Evolutionary conservation across 306 rosid species (phyloP).

Genomic region (Datisca glomerata): DNA sequence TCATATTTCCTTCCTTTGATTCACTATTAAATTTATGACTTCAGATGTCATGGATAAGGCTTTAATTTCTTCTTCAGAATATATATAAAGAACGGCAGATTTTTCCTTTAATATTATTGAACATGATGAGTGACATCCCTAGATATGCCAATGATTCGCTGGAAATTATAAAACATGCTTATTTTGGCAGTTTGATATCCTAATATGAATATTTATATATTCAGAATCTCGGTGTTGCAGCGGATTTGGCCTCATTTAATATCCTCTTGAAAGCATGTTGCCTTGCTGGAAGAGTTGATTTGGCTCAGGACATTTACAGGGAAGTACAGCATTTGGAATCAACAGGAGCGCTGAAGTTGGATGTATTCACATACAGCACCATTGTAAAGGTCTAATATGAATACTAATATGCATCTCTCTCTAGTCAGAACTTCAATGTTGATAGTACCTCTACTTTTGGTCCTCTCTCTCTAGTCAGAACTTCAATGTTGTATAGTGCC

Average conservation of each 20-base stretch:
- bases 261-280: constrained; percentile 88
- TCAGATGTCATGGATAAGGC: too few species aligned
- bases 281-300: constrained; percentile 87
- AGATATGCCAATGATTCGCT: too few species aligned
- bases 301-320: constrained; percentile 72
- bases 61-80: too few species aligned
- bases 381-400: constrained; percentile 52
- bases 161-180: too few species aligned
- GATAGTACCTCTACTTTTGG: neutral
- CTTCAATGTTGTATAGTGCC: neutral
- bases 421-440: neutral
- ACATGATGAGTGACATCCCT: too few species aligned
- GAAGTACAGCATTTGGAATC: constrained; percentile 80
- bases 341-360: constrained; percentile 59
- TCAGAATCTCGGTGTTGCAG: constrained; percentile 62
- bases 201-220: constrained; percentile 11
- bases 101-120: too few species aligned
- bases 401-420: constrained; percentile 6
- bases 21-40: too few species aligned
- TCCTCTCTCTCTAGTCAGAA: neutral
- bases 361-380: constrained; percentile 96
- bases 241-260: constrained; percentile 82
- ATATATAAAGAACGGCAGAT: too few species aligned
- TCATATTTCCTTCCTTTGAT: too few species aligned
- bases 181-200: too few species aligned